Percentiles rank a stretch among this genome's conserved stretches.
Evolutionary conservation across 1,284 basidiomycete genomes (phyloP).

Genomic region (Ustilago nuda): DNA sequence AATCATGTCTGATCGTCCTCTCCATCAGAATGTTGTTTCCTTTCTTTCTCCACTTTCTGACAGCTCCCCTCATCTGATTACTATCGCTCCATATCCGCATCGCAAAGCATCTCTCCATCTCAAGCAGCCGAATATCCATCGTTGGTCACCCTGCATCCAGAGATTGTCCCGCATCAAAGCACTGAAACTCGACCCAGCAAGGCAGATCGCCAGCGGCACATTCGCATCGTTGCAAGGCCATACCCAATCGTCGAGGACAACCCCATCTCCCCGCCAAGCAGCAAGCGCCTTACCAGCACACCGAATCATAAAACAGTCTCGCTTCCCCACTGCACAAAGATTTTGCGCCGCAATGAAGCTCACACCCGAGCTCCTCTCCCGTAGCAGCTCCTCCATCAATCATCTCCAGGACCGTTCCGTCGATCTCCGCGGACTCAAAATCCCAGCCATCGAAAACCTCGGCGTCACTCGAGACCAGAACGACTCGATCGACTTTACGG

Average conservation of each 20-base stretch:
- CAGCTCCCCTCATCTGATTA: slow-evolving; percentile 3
- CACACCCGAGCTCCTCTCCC: slow-evolving; percentile 87
- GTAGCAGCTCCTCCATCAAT: slow-evolving; percentile 83
- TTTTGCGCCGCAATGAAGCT: slow-evolving; percentile 79
- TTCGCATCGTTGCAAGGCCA: neutral
- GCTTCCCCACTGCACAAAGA: neutral
- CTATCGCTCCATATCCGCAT: neutral
- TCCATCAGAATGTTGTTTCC: slow-evolving; percentile 8
- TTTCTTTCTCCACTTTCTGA: slow-evolving; percentile 40
- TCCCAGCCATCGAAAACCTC: slow-evolving; percentile 98
- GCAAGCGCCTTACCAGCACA: neutral
- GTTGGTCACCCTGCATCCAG: neutral
- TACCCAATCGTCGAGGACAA: neutral
- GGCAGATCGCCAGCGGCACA: neutral
- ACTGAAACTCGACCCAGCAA: neutral
- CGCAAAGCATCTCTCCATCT: neutral
- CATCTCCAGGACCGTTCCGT: slow-evolving; percentile 93
- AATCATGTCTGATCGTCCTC: no score
- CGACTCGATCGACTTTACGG: slow-evolving; percentile 93
- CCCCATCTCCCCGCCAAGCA: neutral
- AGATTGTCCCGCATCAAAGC: neutral
- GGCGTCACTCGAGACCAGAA: slow-evolving; percentile 97
- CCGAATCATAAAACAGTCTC: neutral
- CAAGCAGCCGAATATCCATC: neutral
- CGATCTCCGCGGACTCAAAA: slow-evolving; percentile 77